A percentile compares a stretch with the other conserved stretches of the same genome.
These are phyloP conservation scores for Craspedostauros australis DNA, from an alignment of 108 stramenopile genomes.

Conservation along the genomic window DNA sequence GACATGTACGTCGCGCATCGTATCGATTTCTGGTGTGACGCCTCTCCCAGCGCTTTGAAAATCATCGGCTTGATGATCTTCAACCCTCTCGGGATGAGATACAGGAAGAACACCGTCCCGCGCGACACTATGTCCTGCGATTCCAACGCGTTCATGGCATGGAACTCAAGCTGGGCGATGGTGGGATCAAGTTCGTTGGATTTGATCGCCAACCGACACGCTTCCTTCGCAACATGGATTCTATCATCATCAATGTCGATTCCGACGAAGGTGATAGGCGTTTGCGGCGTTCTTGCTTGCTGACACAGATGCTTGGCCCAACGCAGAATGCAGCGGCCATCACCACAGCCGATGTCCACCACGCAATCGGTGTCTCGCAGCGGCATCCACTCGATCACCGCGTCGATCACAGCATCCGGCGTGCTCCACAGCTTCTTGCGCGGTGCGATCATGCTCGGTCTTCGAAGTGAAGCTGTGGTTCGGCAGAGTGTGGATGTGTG, in stretches of 20 bases:
- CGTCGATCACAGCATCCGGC: constrained; percentile 48
- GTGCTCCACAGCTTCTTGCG: constrained; percentile 73
- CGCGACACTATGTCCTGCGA: constrained; percentile 20
- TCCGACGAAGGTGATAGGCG: constrained; percentile 44
- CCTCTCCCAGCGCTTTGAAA: not conserved
- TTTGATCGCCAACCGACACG: not conserved
- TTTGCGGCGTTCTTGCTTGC: no score
- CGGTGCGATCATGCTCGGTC: constrained; percentile 35
- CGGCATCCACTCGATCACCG: constrained; percentile 26
- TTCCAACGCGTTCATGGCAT: constrained; percentile 69
- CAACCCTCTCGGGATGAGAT: constrained; percentile 80
- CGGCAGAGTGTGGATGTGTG: not conserved
- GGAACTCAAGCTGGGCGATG: no score
- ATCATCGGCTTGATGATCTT: constrained; percentile 48
- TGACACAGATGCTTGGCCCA: constrained; percentile 38
- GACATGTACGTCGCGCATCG: constrained; percentile 73
- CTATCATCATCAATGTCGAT: constrained; percentile 68
- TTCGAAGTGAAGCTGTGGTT: not conserved
- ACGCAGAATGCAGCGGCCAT: constrained; percentile 64
- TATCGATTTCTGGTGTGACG: not conserved
- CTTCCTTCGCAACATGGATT: constrained; percentile 22
- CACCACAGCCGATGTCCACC: constrained; percentile 84
- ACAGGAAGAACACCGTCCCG: constrained; percentile 72
- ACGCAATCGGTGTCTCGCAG: constrained; percentile 29
- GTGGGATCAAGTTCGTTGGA: no score